Evolutionary conservation across 176 grass and related monocot species (phyloP).

Genomic region (Zoysia pacifica): DNA sequence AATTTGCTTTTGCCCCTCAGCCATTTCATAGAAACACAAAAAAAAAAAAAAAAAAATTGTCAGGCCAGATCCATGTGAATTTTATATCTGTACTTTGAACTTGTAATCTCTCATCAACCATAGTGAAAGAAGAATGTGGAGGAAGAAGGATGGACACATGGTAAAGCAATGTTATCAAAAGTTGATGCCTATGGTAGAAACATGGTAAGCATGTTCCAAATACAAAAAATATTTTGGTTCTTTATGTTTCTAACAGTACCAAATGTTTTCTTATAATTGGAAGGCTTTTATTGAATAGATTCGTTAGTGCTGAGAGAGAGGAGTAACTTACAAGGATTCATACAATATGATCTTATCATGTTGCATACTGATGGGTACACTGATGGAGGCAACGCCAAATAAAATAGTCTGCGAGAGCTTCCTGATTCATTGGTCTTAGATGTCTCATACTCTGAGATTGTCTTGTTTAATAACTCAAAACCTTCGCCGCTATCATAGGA

Average conservation of each 20-base stretch:
- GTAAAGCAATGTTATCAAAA: neutral
- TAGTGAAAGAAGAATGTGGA: neutral
- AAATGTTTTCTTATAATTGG: neutral
- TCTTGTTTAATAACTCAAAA: conserved; percentile 72
- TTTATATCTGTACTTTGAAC: neutral
- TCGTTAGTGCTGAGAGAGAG: conserved; percentile 26
- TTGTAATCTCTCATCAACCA: neutral
- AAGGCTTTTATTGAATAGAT: neutral
- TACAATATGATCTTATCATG: conserved; percentile 94
- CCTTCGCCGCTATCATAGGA: conserved; percentile 76
- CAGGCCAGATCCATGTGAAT: neutral
- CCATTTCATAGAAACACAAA: neutral
- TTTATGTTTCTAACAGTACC: neutral
- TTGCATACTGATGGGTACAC: conserved; percentile 93
- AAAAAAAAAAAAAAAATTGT: neutral
- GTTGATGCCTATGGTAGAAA: neutral
- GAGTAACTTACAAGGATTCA: conserved; percentile 72
- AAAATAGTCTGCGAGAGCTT: conserved; percentile 86
- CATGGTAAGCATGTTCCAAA: conserved; percentile 1
- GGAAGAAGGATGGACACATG: neutral
- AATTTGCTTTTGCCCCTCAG: neutral
- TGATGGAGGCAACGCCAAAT: conserved; percentile 95
- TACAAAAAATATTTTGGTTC: neutral
- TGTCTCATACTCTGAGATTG: conserved; percentile 78
- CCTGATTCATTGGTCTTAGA: conserved; percentile 48